These are phyloP conservation scores for Flammula alnicola DNA, from an alignment of 1,284 basidiomycete genomes.

Conservation along the genomic window DNA sequence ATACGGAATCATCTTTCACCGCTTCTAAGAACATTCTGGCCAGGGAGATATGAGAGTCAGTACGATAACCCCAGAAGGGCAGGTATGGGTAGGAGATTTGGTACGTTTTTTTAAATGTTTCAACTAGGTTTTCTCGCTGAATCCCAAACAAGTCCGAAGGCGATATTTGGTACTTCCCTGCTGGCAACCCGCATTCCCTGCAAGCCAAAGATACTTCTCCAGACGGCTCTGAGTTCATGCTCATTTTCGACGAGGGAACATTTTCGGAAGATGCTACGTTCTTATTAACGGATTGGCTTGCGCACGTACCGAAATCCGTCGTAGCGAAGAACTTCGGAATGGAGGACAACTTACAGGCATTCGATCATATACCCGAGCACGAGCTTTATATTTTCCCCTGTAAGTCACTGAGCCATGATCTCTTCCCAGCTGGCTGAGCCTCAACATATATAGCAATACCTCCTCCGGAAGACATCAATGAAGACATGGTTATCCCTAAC, in stretches of 20 bases:
- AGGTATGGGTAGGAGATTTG: slow-evolving; percentile 47
- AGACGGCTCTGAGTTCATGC: slow-evolving; percentile 61
- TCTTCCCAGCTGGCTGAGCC: not conserved
- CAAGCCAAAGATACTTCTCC: slow-evolving; percentile 53
- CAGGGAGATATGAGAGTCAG: slow-evolving; percentile 51
- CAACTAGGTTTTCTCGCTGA: not conserved
- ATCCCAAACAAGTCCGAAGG: slow-evolving; percentile 38
- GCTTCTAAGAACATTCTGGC: not conserved
- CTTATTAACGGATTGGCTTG: slow-evolving; percentile 54
- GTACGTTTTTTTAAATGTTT: slow-evolving; percentile 34
- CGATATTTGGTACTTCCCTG: slow-evolving; percentile 65
- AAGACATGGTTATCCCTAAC: slow-evolving; percentile 29
- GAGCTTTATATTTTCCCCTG: slow-evolving; percentile 63
- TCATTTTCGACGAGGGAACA: slow-evolving; percentile 58
- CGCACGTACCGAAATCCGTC: slow-evolving; percentile 56
- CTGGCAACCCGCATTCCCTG: slow-evolving; percentile 55
- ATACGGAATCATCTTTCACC: not conserved
- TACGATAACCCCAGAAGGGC: slow-evolving; percentile 46
- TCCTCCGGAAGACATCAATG: slow-evolving; percentile 40
- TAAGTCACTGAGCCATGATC: slow-evolving; percentile 7
- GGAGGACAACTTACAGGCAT: slow-evolving; percentile 39
- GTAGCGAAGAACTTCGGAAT: slow-evolving; percentile 52
- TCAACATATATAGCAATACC: slow-evolving; percentile 28
- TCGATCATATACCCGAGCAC: slow-evolving; percentile 50
- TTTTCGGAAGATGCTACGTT: slow-evolving; percentile 67